Evolutionary conservation across 108 stramenopile species (phyloP).

Genomic region (Epithemia pelagica): DNA sequence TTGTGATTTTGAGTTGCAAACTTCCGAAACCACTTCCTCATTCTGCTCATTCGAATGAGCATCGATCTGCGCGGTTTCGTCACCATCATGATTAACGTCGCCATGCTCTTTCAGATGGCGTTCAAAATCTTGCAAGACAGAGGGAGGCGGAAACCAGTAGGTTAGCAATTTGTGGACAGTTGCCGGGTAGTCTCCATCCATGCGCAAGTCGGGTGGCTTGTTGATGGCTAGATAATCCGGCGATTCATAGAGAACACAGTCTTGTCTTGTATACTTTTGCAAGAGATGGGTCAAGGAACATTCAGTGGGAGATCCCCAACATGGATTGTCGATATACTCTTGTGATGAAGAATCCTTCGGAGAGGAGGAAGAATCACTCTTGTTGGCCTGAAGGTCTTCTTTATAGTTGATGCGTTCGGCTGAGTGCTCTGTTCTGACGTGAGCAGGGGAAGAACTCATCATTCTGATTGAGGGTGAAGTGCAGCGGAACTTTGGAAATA

Average conservation of each 20-base stretch:
- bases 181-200: slow-evolving; percentile 71
- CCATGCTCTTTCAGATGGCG: slow-evolving; percentile 1
- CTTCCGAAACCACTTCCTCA: slow-evolving; percentile 3
- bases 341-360: not conserved
- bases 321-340: slow-evolving; percentile 46
- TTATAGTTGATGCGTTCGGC: too few relatives aligned
- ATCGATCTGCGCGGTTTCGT: not conserved
- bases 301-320: slow-evolving; percentile 55
- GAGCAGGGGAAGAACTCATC: too few relatives aligned
- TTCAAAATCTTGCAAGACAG: slow-evolving; percentile 14
- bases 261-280: slow-evolving; percentile 19
- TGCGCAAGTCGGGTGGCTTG: slow-evolving; percentile 84
- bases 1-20: too few relatives aligned
- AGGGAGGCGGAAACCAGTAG: slow-evolving; percentile 69
- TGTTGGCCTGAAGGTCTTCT: too few relatives aligned
- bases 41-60: slow-evolving; percentile 2
- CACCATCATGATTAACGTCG: not conserved
- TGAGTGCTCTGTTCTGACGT: too few relatives aligned
- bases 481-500: too few relatives aligned
- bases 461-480: too few relatives aligned
- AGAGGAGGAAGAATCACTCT: not conserved
- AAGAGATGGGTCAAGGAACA: slow-evolving; percentile 51
- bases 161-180: slow-evolving; percentile 76
- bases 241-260: slow-evolving; percentile 45
- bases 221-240: slow-evolving; percentile 61